Percentiles rank a stretch among this genome's conserved stretches.
Evolutionary conservation across 2,329 filamentous ascomycete genomes (phyloP).

Genomic region (Cladophialophora immunda): DNA sequence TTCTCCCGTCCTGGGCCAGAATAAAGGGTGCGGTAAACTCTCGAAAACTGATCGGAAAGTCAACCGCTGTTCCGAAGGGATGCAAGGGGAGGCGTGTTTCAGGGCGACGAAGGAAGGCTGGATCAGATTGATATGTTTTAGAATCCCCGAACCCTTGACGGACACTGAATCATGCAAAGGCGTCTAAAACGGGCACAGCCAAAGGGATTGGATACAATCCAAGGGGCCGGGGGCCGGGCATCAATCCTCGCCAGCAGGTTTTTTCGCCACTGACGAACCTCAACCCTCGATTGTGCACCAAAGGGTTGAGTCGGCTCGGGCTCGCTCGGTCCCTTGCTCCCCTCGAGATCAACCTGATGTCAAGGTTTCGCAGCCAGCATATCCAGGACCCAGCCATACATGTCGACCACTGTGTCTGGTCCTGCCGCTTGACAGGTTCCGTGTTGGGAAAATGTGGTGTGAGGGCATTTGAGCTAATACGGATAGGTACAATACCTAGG

Average conservation of each 20-base stretch:
- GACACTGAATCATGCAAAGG: slow-evolving; percentile 9
- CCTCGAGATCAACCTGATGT: slow-evolving; percentile 18
- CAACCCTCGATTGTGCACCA: neutral
- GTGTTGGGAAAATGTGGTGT: neutral
- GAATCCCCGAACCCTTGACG: neutral
- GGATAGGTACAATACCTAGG: neutral
- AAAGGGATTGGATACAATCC: slow-evolving; percentile 9
- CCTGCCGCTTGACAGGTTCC: slow-evolving; percentile 5
- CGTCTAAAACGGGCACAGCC: neutral
- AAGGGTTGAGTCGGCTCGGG: slow-evolving; percentile 3
- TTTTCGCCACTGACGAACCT: slow-evolving; percentile 19
- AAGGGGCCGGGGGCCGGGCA: slow-evolving; percentile 6
- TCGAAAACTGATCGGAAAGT: slow-evolving; percentile 14
- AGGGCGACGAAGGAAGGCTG: slow-evolving; percentile 1
- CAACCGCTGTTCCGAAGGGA: neutral
- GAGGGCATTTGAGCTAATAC: neutral
- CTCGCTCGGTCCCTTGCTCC: neutral
- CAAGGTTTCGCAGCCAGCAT: slow-evolving; percentile 29
- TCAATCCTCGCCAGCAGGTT: slow-evolving; percentile 14
- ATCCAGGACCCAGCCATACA: slow-evolving; percentile 13
- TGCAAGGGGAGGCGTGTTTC: neutral
- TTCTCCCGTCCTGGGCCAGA: slow-evolving; percentile 4
- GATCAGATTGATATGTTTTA: slow-evolving; percentile 14
- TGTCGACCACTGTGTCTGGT: neutral
- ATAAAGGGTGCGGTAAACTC: neutral